Conservation (phyloP, 2,329 filamentous ascomycete species). For the Arthrobotrys conoides region DNA sequence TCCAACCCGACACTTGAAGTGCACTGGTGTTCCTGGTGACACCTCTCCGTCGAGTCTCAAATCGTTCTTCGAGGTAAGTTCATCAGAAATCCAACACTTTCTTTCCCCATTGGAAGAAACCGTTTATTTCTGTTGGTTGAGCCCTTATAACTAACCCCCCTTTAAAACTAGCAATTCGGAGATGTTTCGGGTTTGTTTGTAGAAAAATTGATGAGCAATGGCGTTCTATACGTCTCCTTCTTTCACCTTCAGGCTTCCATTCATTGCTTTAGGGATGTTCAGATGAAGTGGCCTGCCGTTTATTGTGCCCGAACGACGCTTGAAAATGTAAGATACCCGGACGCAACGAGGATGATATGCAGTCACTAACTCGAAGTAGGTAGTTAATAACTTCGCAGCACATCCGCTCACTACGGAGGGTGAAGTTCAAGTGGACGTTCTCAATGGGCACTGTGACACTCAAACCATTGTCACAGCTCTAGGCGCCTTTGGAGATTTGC, state of each 20-base stretch:
- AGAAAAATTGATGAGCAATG: constrained; percentile 31
- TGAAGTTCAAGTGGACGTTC: constrained; percentile 36
- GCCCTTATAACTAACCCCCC: background rate
- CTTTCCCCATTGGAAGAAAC: too few species aligned
- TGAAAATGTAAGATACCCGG: constrained; percentile 32
- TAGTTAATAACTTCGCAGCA: constrained; percentile 18
- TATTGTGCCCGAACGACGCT: constrained; percentile 29
- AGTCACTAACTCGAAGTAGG: constrained; percentile 3
- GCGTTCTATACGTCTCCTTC: constrained; percentile 33
- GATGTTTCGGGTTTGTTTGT: constrained; percentile 36
- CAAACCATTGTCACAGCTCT: constrained; percentile 5
- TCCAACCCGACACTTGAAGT: constrained; percentile 42
- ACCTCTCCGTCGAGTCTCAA: constrained; percentile 23
- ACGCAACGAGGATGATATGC: background rate
- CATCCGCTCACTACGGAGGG: constrained; percentile 32
- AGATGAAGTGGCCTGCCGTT: constrained; percentile 11
- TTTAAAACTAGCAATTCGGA: constrained; percentile 44
- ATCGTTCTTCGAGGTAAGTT: constrained; percentile 37
- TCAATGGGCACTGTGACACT: constrained; percentile 10
- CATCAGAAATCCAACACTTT: background rate
- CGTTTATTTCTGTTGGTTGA: background rate
- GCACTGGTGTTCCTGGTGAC: constrained; percentile 15
- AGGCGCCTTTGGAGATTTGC: constrained; percentile 69
- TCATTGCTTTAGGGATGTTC: constrained; percentile 6
- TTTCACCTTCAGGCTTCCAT: constrained; percentile 37